Conservation (phyloP, 2,329 filamentous ascomycete species). For the Fusarium cicatricum region DNA sequence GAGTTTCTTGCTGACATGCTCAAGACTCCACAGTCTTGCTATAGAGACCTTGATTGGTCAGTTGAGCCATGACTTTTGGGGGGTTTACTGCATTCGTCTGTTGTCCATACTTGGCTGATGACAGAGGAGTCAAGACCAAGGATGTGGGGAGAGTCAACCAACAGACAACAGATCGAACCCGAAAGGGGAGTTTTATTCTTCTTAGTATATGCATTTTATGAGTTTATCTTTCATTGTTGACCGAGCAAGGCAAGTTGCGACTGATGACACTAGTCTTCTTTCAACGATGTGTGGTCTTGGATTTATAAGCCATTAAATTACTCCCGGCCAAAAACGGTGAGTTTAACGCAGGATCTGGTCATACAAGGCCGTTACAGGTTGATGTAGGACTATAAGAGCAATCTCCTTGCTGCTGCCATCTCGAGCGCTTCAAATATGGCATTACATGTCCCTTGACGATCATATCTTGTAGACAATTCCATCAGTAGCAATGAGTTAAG, state of each 20-base stretch:
- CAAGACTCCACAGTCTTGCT: constrained; percentile 1
- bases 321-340: too few species aligned
- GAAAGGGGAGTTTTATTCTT: too few species aligned
- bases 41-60: not conserved
- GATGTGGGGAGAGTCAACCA: too few species aligned
- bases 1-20: constrained; percentile 4
- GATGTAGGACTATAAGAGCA: too few species aligned
- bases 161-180: too few species aligned
- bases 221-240: not conserved
- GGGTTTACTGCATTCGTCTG: constrained; percentile 4
- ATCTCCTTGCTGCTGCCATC: too few species aligned
- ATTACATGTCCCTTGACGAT: too few species aligned
- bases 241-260: not conserved
- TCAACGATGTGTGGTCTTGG: too few species aligned
- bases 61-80: not conserved
- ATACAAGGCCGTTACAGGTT: too few species aligned
- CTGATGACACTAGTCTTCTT: not conserved
- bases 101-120: not conserved
- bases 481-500: not conserved
- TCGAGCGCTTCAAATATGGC: too few species aligned
- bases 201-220: not conserved
- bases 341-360: too few species aligned
- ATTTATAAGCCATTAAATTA: too few species aligned
- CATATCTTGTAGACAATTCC: not conserved
- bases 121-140: not conserved